Percentiles rank a stretch among this genome's conserved stretches.
Evolutionary conservation across 169 alveolate species (phyloP).

Genomic region (Sarcocystis neurona): DNA sequence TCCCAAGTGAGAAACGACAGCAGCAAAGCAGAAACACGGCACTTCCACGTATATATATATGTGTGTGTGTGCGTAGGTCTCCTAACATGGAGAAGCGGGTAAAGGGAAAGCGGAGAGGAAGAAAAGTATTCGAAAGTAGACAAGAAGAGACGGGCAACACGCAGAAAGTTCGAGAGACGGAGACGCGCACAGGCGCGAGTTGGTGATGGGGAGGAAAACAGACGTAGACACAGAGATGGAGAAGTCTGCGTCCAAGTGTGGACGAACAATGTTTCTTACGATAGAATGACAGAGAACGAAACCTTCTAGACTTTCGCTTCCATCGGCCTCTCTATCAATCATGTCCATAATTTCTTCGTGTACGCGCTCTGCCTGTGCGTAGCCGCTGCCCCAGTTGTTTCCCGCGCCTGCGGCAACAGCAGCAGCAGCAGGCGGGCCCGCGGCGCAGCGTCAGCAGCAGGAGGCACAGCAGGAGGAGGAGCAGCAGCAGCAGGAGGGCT

Average conservation of each 20-base stretch:
- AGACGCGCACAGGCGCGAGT: too few relatives aligned
- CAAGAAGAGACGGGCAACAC: too few relatives aligned
- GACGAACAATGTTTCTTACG: constrained; percentile 77
- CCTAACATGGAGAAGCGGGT: too few relatives aligned
- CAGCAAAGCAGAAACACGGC: too few relatives aligned
- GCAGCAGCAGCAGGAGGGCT: not conserved
- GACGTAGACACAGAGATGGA: too few relatives aligned
- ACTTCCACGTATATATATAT: too few relatives aligned
- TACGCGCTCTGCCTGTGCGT: constrained; percentile 90
- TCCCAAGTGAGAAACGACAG: too few relatives aligned
- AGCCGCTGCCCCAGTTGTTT: constrained; percentile 98
- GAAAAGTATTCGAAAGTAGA: too few relatives aligned
- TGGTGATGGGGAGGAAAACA: too few relatives aligned
- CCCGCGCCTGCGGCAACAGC: constrained; percentile 91
- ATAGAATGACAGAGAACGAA: constrained; percentile 97
- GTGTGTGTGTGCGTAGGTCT: too few relatives aligned
- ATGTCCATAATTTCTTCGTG: constrained; percentile 97
- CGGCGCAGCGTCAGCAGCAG: not conserved
- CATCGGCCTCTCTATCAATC: constrained; percentile 99
- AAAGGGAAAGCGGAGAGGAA: too few relatives aligned
- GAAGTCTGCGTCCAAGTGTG: not conserved
- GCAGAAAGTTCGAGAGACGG: too few relatives aligned
- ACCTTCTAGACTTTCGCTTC: constrained; percentile 97
- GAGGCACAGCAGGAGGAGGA: not conserved
- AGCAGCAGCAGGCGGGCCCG: not conserved